phyloP scores from a whole-genome alignment of 2,329 filamentous ascomycete species.

The Aspergillus clavatus region DNA sequence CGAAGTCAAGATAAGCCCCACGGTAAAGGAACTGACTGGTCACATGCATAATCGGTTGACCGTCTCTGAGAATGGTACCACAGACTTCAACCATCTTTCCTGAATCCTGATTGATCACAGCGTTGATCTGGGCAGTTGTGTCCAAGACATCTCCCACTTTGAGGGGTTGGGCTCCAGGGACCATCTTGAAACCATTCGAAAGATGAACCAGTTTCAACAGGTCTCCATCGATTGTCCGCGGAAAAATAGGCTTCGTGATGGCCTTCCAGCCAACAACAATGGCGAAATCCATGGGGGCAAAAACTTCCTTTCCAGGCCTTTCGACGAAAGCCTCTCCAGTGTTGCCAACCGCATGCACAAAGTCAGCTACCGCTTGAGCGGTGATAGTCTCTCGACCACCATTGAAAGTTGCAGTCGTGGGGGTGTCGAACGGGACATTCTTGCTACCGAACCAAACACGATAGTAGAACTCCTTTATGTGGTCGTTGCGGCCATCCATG shows the following conservation, averaged over 20 bases:
- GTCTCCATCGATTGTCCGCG: slow-evolving; percentile 90
- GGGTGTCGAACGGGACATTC: slow-evolving; percentile 72
- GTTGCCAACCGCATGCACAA: slow-evolving; percentile 98
- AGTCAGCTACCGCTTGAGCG: slow-evolving; percentile 91
- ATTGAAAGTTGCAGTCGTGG: slow-evolving; percentile 82
- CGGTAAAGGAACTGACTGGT: slow-evolving; percentile 98
- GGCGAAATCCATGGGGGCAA: slow-evolving; percentile 97
- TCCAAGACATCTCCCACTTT: slow-evolving; percentile 93
- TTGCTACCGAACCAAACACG: slow-evolving; percentile 93
- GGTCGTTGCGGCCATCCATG: slow-evolving; percentile 92
- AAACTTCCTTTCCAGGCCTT: slow-evolving; percentile 86
- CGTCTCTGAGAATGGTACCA: slow-evolving; percentile 83
- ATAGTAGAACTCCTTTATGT: slow-evolving; percentile 99
- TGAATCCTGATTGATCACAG: slow-evolving; percentile 95
- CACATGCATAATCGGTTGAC: slow-evolving; percentile 90
- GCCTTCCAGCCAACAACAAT: slow-evolving; percentile 99
- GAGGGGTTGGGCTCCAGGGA: slow-evolving; percentile 87
- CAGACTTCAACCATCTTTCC: slow-evolving; percentile 99
- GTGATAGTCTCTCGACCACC: slow-evolving; percentile 85
- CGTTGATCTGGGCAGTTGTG: slow-evolving; percentile 93
- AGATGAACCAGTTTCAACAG: slow-evolving; percentile 93
- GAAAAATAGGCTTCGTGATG: slow-evolving; percentile 99
- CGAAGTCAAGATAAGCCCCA: slow-evolving; percentile 83
- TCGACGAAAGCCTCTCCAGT: slow-evolving; percentile 97
- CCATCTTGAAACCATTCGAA: slow-evolving; percentile 97